These are phyloP conservation scores for Schizothecium vesticola DNA, from an alignment of 495 filamentous ascomycete species.

Conservation along the genomic window DNA sequence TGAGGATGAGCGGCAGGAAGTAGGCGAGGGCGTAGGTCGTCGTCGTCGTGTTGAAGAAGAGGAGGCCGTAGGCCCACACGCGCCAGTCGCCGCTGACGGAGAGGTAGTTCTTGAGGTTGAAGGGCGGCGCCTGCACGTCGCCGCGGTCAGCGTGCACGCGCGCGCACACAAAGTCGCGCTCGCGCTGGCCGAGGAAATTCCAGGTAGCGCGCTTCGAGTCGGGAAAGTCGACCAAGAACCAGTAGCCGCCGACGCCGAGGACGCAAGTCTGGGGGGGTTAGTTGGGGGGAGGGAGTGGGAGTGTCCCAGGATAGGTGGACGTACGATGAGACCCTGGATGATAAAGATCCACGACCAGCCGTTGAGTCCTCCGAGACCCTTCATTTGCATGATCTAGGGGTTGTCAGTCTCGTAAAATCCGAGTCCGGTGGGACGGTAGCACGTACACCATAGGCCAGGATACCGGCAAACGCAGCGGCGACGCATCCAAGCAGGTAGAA, in stretches of 20 bases:
- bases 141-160: conserved; percentile 55
- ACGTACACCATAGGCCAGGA: conserved; percentile 55
- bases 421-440: background rate
- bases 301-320: background rate
- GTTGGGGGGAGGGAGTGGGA: background rate
- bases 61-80: conserved; percentile 57
- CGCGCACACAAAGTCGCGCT: conserved; percentile 52
- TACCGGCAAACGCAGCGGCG: conserved; percentile 56
- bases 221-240: conserved; percentile 57
- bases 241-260: conserved; percentile 44
- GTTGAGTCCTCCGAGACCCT: conserved; percentile 39
- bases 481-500: conserved; percentile 62
- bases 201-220: conserved; percentile 48
- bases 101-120: conserved; percentile 48
- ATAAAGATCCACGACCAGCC: conserved; percentile 67
- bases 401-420: background rate
- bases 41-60: conserved; percentile 56
- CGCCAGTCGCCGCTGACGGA: conserved; percentile 47
- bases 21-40: conserved; percentile 60
- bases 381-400: conserved; percentile 50
- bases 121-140: conserved; percentile 47
- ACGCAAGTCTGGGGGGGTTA: conserved; percentile 29
- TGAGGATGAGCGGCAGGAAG: conserved; percentile 62
- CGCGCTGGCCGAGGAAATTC: conserved; percentile 45
- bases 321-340: conserved; percentile 46